Evolutionary conservation across 257 asterid genomes (phyloP), one percentile per base, ranked within the genome.

Genomic region (Solanum clarkiae): DNA sequence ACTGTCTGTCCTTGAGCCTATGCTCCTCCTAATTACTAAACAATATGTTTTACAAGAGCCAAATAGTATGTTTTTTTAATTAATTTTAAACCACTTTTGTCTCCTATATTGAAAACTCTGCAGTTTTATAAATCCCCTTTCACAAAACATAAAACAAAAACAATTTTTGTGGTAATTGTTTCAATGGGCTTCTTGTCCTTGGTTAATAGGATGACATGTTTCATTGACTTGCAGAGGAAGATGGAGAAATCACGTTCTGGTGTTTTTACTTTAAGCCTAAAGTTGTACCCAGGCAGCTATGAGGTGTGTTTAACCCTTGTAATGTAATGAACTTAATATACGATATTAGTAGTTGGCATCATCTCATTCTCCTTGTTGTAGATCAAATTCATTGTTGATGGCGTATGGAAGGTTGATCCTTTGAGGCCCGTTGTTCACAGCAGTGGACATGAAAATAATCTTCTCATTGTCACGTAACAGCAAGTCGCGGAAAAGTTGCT

Each of bases 311-410:
- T 36, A 45, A 36, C 14, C 47, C 53, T n/a, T 36, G 2, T 18
- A 68, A 17, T 45, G 20, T 26, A 10, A 10, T 84, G 54, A 80
- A 68, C 66, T 57, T 87, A 83, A 60, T 45, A 63, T 59, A 80
- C 13, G 53, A 79, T 36, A 36, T 36, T 36, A 36, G 42, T 84
- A 40, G 57, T 56, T 45, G 82, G 55, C 18, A 62, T 72, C 65
- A 82, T 77, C 80, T 84, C 47, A 9, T 53, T 69, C 66, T 53
- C 44, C 44, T 29, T 32, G 65, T 36, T 90, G 87, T 96, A 96
- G 99, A 94, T 96, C 84, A 96, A 96, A 89, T 96, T 95, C 59
- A 90, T 96, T 80, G 98, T 96, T 75, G 98, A 96, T 86, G 99
- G 99, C 75, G 36, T 66, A 86, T 96, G 99, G 99, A 92, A 82